A percentile compares a stretch with the other conserved stretches of the same genome.
Conservation (phyloP, 164 flowering plant genomes). For the Pachysandra terminalis region DNA sequence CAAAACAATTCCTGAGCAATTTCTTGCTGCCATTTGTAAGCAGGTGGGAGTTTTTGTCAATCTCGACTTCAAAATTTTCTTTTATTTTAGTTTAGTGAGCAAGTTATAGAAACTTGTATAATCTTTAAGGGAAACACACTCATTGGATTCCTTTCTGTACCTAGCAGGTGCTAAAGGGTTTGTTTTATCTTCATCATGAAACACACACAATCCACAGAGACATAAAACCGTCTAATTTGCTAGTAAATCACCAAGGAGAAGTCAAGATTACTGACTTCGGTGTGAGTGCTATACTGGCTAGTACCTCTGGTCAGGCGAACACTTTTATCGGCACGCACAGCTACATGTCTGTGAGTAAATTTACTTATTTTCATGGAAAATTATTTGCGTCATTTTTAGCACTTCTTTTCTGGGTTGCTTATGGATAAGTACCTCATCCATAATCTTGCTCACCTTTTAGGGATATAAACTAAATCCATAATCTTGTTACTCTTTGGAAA, state of each 20-base stretch:
- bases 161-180: constrained; percentile 81
- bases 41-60: constrained; percentile 45
- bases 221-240: constrained; percentile 86
- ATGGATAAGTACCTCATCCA: neutral
- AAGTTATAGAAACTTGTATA: no score
- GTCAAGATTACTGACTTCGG: constrained; percentile 98
- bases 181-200: constrained; percentile 89
- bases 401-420: neutral
- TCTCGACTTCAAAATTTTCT: neutral
- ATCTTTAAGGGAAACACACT: no score
- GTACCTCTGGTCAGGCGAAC: constrained; percentile 75
- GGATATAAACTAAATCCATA: neutral
- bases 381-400: neutral
- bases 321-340: constrained; percentile 87
- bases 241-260: constrained; percentile 89
- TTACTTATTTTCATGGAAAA: neutral
- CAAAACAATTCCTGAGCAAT: constrained; percentile 69
- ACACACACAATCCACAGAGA: constrained; percentile 91
- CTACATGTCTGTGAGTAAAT: constrained; percentile 91
- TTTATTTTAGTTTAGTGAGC: no score
- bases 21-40: constrained; percentile 86
- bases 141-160: neutral
- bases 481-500: no score
- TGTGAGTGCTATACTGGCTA: constrained; percentile 77
- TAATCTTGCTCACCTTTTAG: constrained; percentile 1